Conservation (phyloP, 2,329 filamentous ascomycete genomes). For the Aspergillus japonicus region DNA sequence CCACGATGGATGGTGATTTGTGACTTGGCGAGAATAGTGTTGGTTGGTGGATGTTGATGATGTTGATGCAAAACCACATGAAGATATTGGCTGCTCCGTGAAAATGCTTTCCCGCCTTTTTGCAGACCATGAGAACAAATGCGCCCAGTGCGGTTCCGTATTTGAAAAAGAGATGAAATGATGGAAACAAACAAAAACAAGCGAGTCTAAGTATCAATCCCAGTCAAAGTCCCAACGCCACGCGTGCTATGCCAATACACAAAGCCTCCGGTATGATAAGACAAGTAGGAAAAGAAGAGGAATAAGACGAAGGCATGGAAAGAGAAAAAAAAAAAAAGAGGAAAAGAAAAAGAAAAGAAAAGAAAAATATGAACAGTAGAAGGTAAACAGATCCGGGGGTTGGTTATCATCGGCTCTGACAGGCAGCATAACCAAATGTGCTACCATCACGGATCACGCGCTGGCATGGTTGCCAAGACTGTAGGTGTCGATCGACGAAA, state of each 20-base stretch:
- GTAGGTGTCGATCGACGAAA: constrained; percentile 15
- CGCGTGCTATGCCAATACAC: constrained; percentile 40
- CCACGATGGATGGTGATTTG: background rate
- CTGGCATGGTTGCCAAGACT: constrained; percentile 13
- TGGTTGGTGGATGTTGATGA: constrained; percentile 13
- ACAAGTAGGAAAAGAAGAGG: constrained; percentile 22
- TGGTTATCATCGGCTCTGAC: background rate
- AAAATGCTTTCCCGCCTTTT: constrained; percentile 34
- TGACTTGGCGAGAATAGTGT: constrained; percentile 8
- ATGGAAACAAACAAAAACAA: constrained; percentile 18
- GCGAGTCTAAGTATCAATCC: constrained; percentile 31
- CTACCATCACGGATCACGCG: constrained; percentile 2
- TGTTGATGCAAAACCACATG: constrained; percentile 14
- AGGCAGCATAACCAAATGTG: background rate
- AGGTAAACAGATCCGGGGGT: constrained; percentile 5
- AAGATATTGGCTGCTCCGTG: constrained; percentile 30
- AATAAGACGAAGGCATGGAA: constrained; percentile 20
- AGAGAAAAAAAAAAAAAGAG: constrained; percentile 18
- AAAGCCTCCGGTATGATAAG: constrained; percentile 24
- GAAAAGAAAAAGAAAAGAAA: constrained; percentile 19
- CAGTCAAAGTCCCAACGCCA: constrained; percentile 33
- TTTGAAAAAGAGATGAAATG: constrained; percentile 14
- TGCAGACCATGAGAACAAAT: constrained; percentile 36
- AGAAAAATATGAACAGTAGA: constrained; percentile 19
- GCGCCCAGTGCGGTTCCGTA: constrained; percentile 34